phyloP scores from a whole-genome alignment of 768 basidiomycete species.

The Baorangia bicolor region DNA sequence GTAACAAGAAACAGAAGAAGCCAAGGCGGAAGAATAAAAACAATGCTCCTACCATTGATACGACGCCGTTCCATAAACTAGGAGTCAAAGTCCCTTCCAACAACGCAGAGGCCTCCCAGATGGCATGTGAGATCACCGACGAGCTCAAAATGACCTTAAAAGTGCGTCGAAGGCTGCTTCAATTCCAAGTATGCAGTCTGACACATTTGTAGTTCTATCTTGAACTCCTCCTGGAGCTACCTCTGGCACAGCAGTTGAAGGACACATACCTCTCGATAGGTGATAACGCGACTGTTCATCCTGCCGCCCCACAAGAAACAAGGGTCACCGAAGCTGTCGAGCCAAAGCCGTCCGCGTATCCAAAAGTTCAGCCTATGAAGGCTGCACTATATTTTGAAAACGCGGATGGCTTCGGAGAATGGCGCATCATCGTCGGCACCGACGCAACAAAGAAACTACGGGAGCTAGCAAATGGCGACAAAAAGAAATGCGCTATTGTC shows the following conservation, averaged over 20 bases:
- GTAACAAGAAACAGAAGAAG: constrained; percentile 31
- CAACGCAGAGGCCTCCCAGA: constrained; percentile 14
- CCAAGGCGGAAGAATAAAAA: constrained; percentile 18
- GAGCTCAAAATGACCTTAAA: constrained; percentile 30
- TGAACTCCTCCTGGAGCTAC: constrained; percentile 17
- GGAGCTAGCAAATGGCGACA: constrained; percentile 44
- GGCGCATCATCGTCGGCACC: constrained; percentile 57
- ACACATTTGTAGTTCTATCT: constrained; percentile 26
- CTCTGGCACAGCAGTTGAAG: constrained; percentile 7
- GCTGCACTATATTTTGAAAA: constrained; percentile 60
- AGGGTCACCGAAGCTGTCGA: background rate
- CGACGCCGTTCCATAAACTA: constrained; percentile 31
- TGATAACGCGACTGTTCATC: background rate
- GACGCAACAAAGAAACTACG: constrained; percentile 51
- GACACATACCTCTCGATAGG: constrained; percentile 7
- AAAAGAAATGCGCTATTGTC: constrained; percentile 49
- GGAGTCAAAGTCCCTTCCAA: constrained; percentile 27
- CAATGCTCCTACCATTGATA: constrained; percentile 20
- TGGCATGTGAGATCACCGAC: constrained; percentile 16
- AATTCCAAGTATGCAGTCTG: background rate
- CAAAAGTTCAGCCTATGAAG: constrained; percentile 56
- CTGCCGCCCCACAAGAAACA: background rate
- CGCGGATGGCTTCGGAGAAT: constrained; percentile 59
- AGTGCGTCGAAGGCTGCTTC: constrained; percentile 15
- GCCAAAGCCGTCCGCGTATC: constrained; percentile 34